Evolutionary conservation across 352 stramenopile species (phyloP), one percentile per base, ranked within the genome.

Genomic region (Globisporangium cystogenes): DNA sequence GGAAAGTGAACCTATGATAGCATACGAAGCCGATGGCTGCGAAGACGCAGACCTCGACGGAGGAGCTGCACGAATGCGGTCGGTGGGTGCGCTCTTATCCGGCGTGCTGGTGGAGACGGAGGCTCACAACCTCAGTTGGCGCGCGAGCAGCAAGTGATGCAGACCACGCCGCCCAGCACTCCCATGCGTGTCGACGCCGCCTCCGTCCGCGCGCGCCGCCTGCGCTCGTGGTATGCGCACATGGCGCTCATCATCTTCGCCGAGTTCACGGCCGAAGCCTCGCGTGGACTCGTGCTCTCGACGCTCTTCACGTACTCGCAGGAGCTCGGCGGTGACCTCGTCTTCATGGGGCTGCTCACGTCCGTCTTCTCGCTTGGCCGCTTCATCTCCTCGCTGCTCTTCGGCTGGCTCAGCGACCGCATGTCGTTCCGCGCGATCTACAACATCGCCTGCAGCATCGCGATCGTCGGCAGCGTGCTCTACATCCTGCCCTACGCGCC

Each of bases 231-330:
- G 80, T 82, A 85, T 42, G 56, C 53, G n/a, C 68, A 86, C 51
- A 77, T 90, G 57, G 48, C 63, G 16, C 51, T 90, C 33, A 80
- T 90, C 46, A 60, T 72, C 44, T 57, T 80, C 39, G 76, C 59
- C 41, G 73, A 88, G 57, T 87, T 91, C 48, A 57, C 59, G 2
- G 72, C 77, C 18, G 80, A 91, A 36, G 53, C 77, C 5, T 62
- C 77, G 15, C 75, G 80, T 2, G 80, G 80, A 8, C 41, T 91
- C 8, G 74, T 88, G 5, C 57, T 91, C 21, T 65, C 80, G 39
- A 89, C 80, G 39, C 59, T 91, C 29, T 91, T 88, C 47, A 69
- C 63, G 4, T 91, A 91, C 52, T 58, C 68, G 5, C 45, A 84
- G 51, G 56, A 62, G 33, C 64, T 89, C 18, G 77, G 70, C 10